Evolutionary conservation across 2,329 filamentous ascomycete species (phyloP), one percentile per base, ranked within the genome.

Genomic region (Pyricularia pennisetigena): DNA sequence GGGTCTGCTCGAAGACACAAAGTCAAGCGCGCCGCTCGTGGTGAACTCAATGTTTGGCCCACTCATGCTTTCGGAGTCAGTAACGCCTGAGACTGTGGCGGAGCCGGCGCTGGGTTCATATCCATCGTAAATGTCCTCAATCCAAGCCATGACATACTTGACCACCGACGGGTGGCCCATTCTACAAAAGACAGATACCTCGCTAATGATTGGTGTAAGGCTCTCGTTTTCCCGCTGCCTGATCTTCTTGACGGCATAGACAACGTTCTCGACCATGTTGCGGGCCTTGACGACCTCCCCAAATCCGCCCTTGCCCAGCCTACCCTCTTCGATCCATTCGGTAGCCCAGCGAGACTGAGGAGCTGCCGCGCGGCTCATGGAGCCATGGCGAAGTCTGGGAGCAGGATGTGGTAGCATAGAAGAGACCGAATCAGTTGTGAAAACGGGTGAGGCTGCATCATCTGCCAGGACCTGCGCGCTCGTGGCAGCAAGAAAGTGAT

Each of bases 231-330:
- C 92, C 67, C 90, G 89, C 72, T 95, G 92, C 0, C 89, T 92
- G 70, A 99, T 95, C 76, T 98, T 97, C 78, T 99, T 99, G 76
- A 99, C 92, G 23, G 95, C 95, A 78, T 98, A 99, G 62, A 96
- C 90, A 69, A 94, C 91, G 0, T 92, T 92, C 76, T 98, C 95
- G 4, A 97, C 86, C 79, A 95, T 97, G 78, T 97, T 97, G 35
- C 94, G 87, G 2, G 94, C 94, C 77, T 97, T 96, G 68, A 98
- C 93, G 26, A 99, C 95, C 78, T 97, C 93, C 5, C 95, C 95
- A 78, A 97, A 99, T 0, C 94, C 95, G 62, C 95, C 95, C 76
- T 94, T 96, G 3, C 95, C 95, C 14, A 99, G 83, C 4, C 91
- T 87, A 16, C 92, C 93, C 74, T 95, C 89, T 78, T 98, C 94